Conservation (phyloP, 75 land plant species). For the Selaginella moellendorffii region DNA sequence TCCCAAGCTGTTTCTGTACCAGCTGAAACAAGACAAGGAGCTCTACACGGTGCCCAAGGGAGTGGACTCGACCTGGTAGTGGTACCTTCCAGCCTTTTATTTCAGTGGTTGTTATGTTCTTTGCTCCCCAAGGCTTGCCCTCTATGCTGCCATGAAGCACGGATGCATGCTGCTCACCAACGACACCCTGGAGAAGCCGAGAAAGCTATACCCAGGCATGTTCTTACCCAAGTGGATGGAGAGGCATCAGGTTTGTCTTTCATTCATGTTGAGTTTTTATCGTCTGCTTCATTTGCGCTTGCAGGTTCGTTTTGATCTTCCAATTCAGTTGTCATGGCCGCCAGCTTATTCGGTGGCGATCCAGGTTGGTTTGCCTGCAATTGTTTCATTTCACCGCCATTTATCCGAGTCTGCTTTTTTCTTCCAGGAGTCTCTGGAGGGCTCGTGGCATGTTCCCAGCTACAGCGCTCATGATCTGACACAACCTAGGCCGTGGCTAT, state of each 20-base stretch:
- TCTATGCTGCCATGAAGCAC: not conserved
- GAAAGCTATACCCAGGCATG: not conserved
- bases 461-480: not conserved
- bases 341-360: not conserved
- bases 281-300: not conserved
- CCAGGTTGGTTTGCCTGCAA: not conserved
- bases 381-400: not conserved
- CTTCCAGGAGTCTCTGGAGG: not conserved
- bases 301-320: not conserved
- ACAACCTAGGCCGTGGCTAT: not conserved
- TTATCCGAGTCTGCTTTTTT: not conserved
- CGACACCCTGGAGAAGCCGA: not conserved
- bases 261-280: not conserved
- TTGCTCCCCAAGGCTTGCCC: not conserved
- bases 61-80: not conserved
- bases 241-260: not conserved
- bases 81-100: not conserved
- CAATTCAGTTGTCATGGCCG: not conserved
- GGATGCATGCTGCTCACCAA: not conserved
- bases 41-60: not conserved
- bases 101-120: not conserved
- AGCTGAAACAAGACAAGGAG: not conserved
- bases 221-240: not conserved
- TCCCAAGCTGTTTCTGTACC: not conserved
- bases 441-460: not conserved